Evolutionary conservation across 1,284 basidiomycete species (phyloP).

Genomic region (Xerocomus cyaneibrunnescens): DNA sequence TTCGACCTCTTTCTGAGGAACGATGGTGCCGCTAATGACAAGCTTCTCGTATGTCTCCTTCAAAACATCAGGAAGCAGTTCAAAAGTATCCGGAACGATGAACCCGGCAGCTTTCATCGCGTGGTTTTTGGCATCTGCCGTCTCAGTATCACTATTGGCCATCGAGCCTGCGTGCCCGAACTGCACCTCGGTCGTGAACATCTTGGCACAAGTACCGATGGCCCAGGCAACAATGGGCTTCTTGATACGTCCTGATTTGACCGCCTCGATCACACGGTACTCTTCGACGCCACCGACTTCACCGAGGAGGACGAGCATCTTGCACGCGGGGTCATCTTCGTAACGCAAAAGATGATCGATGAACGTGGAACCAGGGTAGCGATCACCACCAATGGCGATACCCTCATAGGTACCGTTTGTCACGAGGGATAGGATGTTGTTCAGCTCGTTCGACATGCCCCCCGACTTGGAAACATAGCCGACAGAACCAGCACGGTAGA

Average conservation of each 20-base stretch:
- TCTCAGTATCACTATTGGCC: conserved; percentile 98
- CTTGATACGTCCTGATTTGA: conserved; percentile 91
- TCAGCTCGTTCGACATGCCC: conserved; percentile 99
- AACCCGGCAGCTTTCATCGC: conserved; percentile 96
- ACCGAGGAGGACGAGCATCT: conserved; percentile 97
- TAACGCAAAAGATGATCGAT: conserved; percentile 99
- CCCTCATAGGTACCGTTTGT: conserved; percentile 99
- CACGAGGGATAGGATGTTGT: conserved; percentile 98
- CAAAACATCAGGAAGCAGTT: conserved; percentile 88
- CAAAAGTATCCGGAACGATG: conserved; percentile 97
- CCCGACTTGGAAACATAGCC: conserved; percentile 99
- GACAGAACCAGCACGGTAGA: conserved; percentile 96
- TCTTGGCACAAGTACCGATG: conserved; percentile 99
- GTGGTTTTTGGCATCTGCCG: conserved; percentile 95
- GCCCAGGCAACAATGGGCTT: conserved; percentile 99
- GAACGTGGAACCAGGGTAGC: conserved; percentile 98
- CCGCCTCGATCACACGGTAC: conserved; percentile 98
- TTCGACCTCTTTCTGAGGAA: conserved; percentile 77
- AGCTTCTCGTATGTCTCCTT: conserved; percentile 86
- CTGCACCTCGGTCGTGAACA: conserved; percentile 99
- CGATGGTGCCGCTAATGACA: conserved; percentile 69
- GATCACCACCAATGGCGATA: conserved; percentile 99
- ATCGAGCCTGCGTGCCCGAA: conserved; percentile 98
- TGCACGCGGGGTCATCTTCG: conserved; percentile 96
- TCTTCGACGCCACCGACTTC: conserved; percentile 99